These are phyloP conservation scores for Trichoderma sp. DNA, from an alignment of 2,329 filamentous ascomycete genomes.

Conservation along the genomic window DNA sequence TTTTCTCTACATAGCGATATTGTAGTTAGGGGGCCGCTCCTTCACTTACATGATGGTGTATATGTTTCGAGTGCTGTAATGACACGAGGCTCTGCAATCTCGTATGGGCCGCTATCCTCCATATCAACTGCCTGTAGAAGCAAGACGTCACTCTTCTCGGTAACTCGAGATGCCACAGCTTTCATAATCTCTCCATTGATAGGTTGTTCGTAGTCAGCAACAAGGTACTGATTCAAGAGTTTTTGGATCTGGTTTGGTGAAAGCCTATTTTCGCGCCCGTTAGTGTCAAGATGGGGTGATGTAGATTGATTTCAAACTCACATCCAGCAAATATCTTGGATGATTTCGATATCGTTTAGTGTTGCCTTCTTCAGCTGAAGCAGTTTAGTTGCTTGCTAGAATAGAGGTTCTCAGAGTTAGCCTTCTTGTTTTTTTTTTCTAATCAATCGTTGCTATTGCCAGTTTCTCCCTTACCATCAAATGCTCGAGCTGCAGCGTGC, in stretches of 20 bases:
- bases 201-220: conserved; percentile 97
- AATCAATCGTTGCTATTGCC: not conserved
- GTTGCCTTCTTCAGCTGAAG: conserved; percentile 98
- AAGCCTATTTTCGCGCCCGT: conserved; percentile 58
- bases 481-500: conserved; percentile 95
- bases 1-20: not conserved
- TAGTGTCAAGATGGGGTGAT: not conserved
- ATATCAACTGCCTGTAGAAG: conserved; percentile 94
- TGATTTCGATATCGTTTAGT: conserved; percentile 98
- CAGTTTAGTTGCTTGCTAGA: conserved; percentile 92
- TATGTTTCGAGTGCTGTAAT: conserved; percentile 98
- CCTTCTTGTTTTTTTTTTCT: not conserved
- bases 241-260: conserved; percentile 99
- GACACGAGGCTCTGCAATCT: conserved; percentile 93
- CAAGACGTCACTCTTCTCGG: conserved; percentile 96
- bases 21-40: not conserved
- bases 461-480: conserved; percentile 68
- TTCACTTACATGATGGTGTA: conserved; percentile 83
- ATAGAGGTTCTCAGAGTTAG: conserved; percentile 34
- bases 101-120: conserved; percentile 97
- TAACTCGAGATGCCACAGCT: conserved; percentile 92
- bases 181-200: conserved; percentile 99
- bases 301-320: conserved; percentile 51
- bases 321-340: conserved; percentile 99
- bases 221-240: conserved; percentile 95